Evolutionary conservation across 2,329 filamentous ascomycete species (phyloP), one percentile per base, ranked within the genome.

Genomic region (Fusarium xyrophilum): DNA sequence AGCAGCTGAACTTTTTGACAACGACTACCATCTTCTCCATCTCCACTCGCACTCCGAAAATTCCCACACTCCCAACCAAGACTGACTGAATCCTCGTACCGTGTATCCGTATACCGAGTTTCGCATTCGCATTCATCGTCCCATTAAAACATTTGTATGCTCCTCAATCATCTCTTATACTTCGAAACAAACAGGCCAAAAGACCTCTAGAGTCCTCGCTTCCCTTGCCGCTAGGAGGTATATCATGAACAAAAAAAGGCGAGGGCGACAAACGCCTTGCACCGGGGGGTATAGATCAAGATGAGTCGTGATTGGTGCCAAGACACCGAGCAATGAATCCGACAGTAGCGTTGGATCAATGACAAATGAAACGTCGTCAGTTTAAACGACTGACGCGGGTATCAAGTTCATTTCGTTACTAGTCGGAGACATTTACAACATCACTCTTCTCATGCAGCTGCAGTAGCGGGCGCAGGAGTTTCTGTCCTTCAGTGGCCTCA

Each of bases 221-320:
- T 56, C 59, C 63, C 58, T 65, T 55, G 60, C 63, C 65, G 52
- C 69, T 65, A 56, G 56, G 55, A 74, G 52, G 65, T 73, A 63
- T 66, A 65, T 70, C 59, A 69, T 68, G 62, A 73, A 74, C 71
- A 48, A 73, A 73, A 48, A 59, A 74, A 73, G 63, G 56, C 57
- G 56, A 67, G 58, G 25, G 62, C 63, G 64, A 53, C 44, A 44
- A 54, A 72, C 65, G 70, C 69, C 66, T 73, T 65, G 65, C 65
- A 70, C 55, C 55, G 53, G 64, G 66, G 60, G 74, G 74, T 76
- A 76, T 76, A 76, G 70, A 73, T 68, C 69, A 70, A 71, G 69
- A 63, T 60, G 56, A 71, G 59, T 70, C 68, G 62, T 73, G 60
- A 74, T 52, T 60, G 63, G 65, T 73, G 72, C 47, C 44, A 60